phyloP scores from a whole-genome alignment of 345 rosid genomes.

The Cardamine chenopodiifolia region DNA sequence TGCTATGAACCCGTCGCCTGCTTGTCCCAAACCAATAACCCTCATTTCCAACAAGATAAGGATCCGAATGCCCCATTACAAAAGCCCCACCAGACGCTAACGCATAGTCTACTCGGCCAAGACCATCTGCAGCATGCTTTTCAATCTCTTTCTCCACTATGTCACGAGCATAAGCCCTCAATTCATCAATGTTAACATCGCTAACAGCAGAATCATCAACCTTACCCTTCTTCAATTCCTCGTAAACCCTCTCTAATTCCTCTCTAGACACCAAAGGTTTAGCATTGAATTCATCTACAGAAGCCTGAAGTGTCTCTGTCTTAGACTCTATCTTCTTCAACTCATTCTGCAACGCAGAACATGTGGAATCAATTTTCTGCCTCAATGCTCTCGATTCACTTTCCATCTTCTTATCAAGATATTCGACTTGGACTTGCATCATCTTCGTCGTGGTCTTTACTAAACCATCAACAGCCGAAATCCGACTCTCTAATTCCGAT shows the following conservation, averaged over 20 bases:
- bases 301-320: conserved; percentile 47
- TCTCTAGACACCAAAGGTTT: conserved; percentile 64
- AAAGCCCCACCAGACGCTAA: conserved; percentile 68
- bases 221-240: conserved; percentile 59
- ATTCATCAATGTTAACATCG: conserved; percentile 60
- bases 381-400: conserved; percentile 56
- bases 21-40: conserved; percentile 52
- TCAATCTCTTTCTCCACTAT: conserved; percentile 76
- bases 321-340: conserved; percentile 56
- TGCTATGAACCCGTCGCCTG: conserved; percentile 48
- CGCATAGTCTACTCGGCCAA: conserved; percentile 81
- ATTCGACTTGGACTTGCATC: conserved; percentile 90
- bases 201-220: conserved; percentile 31
- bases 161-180: conserved; percentile 77
- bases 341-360: conserved; percentile 44
- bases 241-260: conserved; percentile 63
- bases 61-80: conserved; percentile 76
- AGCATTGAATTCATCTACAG: conserved; percentile 57
- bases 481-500: conserved; percentile 69
- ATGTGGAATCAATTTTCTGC: conserved; percentile 53
- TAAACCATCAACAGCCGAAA: conserved; percentile 74
- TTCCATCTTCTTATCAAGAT: conserved; percentile 69
- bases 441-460: conserved; percentile 69
- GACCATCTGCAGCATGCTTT: conserved; percentile 95
- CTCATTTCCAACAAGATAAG: conserved; percentile 49